A percentile compares a stretch with the other conserved stretches of the same genome.
Conservation (phyloP, 306 rosid genomes). For the Castanea mollissima region DNA sequence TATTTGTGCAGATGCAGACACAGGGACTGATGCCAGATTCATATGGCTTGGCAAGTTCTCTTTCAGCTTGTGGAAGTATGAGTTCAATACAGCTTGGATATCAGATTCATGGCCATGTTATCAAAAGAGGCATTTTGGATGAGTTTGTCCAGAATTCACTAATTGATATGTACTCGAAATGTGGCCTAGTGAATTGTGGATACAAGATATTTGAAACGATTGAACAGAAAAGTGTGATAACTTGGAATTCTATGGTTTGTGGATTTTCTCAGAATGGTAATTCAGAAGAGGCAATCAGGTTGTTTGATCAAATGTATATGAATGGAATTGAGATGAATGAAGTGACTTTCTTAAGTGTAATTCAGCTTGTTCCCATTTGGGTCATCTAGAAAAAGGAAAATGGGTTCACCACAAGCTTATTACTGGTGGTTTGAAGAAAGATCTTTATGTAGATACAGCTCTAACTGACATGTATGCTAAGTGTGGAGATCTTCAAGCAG, state of each 20-base stretch:
- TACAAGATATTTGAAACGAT: slow-evolving; percentile 50
- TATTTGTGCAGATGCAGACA: slow-evolving; percentile 53
- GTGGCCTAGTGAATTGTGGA: slow-evolving; percentile 61
- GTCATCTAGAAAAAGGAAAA: slow-evolving; percentile 80
- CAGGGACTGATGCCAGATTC: slow-evolving; percentile 71
- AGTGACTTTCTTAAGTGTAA: slow-evolving; percentile 69
- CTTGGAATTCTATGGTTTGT: slow-evolving; percentile 87
- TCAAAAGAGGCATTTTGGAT: slow-evolving; percentile 56
- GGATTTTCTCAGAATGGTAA: slow-evolving; percentile 76
- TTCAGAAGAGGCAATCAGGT: slow-evolving; percentile 62
- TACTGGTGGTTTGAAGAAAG: slow-evolving; percentile 43
- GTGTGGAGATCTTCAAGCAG: slow-evolving; percentile 72
- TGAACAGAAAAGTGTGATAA: slow-evolving; percentile 45
- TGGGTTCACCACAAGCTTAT: slow-evolving; percentile 85
- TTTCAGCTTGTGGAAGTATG: slow-evolving; percentile 68
- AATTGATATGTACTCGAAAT: slow-evolving; percentile 87
- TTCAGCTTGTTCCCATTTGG: slow-evolving; percentile 87
- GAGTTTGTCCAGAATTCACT: slow-evolving; percentile 80
- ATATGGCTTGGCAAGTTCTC: slow-evolving; percentile 75
- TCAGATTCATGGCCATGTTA: slow-evolving; percentile 70
- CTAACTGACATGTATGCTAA: slow-evolving; percentile 87
- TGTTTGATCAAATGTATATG: slow-evolving; percentile 66
- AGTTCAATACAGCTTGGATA: slow-evolving; percentile 58
- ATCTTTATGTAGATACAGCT: slow-evolving; percentile 62
- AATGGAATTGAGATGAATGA: slow-evolving; percentile 54